These are phyloP conservation scores for Gnaphalium uliginosum DNA, from an alignment of 129 eudicot genomes.

Conservation along the genomic window DNA sequence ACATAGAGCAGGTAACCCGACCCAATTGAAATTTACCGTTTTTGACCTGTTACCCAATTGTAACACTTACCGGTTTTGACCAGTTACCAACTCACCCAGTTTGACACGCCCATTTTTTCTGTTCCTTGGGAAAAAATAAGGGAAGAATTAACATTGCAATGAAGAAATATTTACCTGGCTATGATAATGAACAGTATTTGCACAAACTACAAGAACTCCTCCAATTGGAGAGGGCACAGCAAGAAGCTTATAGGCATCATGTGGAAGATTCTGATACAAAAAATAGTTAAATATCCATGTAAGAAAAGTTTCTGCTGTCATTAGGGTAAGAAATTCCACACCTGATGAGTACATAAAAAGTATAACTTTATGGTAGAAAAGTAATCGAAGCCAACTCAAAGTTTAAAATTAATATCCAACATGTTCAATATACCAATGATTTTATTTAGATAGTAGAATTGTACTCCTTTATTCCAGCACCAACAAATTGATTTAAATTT, in stretches of 20 bases:
- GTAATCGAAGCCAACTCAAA: conserved; percentile 17
- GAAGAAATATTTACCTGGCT: conserved; percentile 67
- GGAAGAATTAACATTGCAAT: background rate
- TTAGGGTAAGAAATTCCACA: background rate
- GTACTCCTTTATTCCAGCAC: conserved; percentile 19
- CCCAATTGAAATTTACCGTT: background rate
- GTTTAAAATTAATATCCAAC: conserved; percentile 6
- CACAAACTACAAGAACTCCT: conserved; percentile 84
- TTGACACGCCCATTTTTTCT: background rate
- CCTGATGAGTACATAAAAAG: conserved; percentile 3
- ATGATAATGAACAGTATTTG: conserved; percentile 91
- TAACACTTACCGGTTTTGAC: background rate
- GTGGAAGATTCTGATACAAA: conserved; percentile 76
- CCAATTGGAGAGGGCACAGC: conserved; percentile 99
- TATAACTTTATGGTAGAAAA: background rate
- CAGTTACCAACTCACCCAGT: background rate
- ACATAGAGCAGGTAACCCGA: background rate
- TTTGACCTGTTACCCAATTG: background rate
- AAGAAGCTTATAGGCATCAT: conserved; percentile 98
- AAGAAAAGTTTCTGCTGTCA: background rate
- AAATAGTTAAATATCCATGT: conserved; percentile 12
- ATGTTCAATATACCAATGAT: conserved; percentile 18
- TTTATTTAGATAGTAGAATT: background rate
- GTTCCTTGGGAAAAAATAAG: background rate
- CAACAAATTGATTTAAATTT: conserved; percentile 5